These are phyloP conservation scores for Copromyces sp. DNA, from an alignment of 495 filamentous ascomycete species.

Conservation along the genomic window DNA sequence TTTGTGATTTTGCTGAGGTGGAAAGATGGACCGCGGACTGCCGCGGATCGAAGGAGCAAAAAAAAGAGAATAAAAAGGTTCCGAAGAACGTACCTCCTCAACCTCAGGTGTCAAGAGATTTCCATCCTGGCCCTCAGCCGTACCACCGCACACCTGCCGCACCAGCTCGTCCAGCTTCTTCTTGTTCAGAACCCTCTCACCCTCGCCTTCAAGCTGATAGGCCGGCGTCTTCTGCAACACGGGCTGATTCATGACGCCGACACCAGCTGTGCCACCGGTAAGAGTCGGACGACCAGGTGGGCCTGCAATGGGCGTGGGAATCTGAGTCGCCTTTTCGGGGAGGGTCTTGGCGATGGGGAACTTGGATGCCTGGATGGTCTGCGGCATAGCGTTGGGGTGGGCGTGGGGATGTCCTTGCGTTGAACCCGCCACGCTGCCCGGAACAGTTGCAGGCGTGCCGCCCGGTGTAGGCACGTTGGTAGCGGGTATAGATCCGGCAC, in stretches of 20 bases:
- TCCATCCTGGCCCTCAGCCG: slow-evolving; percentile 54
- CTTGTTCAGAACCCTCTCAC: slow-evolving; percentile 82
- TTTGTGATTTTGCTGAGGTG: background rate
- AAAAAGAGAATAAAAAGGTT: slow-evolving; percentile 7
- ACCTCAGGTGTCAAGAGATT: slow-evolving; percentile 76
- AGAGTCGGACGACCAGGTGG: slow-evolving; percentile 60
- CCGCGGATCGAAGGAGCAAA: background rate
- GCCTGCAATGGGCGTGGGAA: slow-evolving; percentile 53
- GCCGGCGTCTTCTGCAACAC: slow-evolving; percentile 69
- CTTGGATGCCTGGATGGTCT: slow-evolving; percentile 37
- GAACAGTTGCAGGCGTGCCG: slow-evolving; percentile 13
- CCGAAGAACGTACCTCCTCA: slow-evolving; percentile 64
- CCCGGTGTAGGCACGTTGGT: slow-evolving; percentile 23
- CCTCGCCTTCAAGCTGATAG: slow-evolving; percentile 79
- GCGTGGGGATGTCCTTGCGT: slow-evolving; percentile 44
- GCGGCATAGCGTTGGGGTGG: slow-evolving; percentile 23
- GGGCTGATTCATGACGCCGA: slow-evolving; percentile 74
- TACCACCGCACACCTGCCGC: slow-evolving; percentile 79
- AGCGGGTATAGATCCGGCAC: slow-evolving; percentile 25
- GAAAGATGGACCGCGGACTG: background rate
- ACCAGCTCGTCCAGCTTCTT: slow-evolving; percentile 95
- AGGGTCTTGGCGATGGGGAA: slow-evolving; percentile 77
- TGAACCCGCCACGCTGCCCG: slow-evolving; percentile 22
- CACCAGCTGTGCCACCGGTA: slow-evolving; percentile 57
- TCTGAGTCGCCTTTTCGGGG: slow-evolving; percentile 46